Percentiles rank a stretch among this genome's conserved stretches.
Conservation (phyloP, 2,329 filamentous ascomycete genomes). For the Neocucurbitaria cava region DNA sequence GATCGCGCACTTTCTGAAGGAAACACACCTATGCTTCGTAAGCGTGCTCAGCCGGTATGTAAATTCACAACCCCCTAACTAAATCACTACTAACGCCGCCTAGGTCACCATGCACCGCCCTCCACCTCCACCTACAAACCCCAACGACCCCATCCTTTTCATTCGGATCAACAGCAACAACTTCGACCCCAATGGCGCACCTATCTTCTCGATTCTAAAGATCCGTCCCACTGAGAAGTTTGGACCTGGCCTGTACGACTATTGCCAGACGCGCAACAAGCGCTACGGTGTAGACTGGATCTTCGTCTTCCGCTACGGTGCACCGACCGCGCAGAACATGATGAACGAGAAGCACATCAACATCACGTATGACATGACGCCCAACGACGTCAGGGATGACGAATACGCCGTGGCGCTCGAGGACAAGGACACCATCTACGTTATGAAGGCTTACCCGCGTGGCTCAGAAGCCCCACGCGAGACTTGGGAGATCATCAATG, state of each 20-base stretch:
- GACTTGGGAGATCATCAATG: constrained; percentile 2
- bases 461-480: constrained; percentile 2
- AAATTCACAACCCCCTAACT: too few relatives aligned
- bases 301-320: constrained; percentile 16
- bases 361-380: constrained; percentile 20
- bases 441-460: constrained; percentile 7
- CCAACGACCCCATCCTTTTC: constrained; percentile 1
- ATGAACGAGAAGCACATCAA: constrained; percentile 2
- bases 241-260: constrained; percentile 19
- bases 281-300: constrained; percentile 14
- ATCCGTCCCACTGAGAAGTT: constrained; percentile 13
- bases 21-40: background rate
- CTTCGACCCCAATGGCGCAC: constrained; percentile 8
- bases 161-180: constrained; percentile 21
- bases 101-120: constrained; percentile 3
- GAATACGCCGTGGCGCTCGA: constrained; percentile 6
- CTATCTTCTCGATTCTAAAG: constrained; percentile 21
- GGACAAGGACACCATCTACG: constrained; percentile 18
- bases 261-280: constrained; percentile 19
- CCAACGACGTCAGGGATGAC: constrained; percentile 7
- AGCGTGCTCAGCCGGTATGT: background rate
- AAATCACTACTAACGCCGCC: background rate
- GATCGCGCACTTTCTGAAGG: background rate
- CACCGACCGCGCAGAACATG: background rate
- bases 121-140: background rate